phyloP scores from a whole-genome alignment of 2,329 filamentous ascomycete genomes.

The Cladophialophora chaetospira region DNA sequence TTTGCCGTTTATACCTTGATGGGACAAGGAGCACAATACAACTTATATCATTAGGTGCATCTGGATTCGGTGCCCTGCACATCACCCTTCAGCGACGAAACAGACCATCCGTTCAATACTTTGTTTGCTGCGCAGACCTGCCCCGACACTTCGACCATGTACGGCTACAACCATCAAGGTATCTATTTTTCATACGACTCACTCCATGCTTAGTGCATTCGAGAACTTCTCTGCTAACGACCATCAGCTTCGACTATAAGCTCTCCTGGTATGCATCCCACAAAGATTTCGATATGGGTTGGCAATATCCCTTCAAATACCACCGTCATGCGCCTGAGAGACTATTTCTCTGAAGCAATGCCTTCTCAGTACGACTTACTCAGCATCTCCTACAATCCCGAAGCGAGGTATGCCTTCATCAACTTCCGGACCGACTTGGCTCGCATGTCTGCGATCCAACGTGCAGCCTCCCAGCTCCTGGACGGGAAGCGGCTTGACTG shows the following conservation, averaged over 20 bases:
- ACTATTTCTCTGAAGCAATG: slow-evolving; percentile 20
- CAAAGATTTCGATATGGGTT: slow-evolving; percentile 18
- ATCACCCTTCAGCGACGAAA: neutral
- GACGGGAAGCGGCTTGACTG: slow-evolving; percentile 25
- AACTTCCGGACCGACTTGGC: slow-evolving; percentile 21
- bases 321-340: slow-evolving; percentile 22
- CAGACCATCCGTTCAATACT: neutral
- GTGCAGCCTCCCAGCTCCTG: slow-evolving; percentile 19
- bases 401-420: slow-evolving; percentile 26
- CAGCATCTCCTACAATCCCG: slow-evolving; percentile 26
- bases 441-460: slow-evolving; percentile 18
- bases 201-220: too few species aligned
- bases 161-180: too few species aligned
- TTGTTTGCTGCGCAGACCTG: too few species aligned
- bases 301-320: slow-evolving; percentile 25
- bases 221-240: too few species aligned
- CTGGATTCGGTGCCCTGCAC: neutral
- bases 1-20: neutral
- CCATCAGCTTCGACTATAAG: neutral
- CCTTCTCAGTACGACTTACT: slow-evolving; percentile 9
- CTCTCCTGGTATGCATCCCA: neutral
- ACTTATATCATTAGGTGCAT: neutral
- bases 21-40: neutral
- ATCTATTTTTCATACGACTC: too few species aligned
- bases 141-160: too few species aligned